phyloP scores from a whole-genome alignment of 768 basidiomycete species.

The Pulveroboletus sp. region DNA sequence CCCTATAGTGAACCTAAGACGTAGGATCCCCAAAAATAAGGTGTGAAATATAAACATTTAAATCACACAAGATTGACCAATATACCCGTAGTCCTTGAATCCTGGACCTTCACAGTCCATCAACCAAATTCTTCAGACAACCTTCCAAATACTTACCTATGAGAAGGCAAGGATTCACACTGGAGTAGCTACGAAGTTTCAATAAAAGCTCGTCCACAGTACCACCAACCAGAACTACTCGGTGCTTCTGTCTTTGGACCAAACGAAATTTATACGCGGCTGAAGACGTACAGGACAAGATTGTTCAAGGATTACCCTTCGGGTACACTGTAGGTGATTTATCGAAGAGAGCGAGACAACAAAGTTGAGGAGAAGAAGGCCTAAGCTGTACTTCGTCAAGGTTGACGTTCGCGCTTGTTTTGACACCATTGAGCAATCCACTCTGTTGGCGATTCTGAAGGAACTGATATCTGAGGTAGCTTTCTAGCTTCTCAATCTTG shows the following conservation, averaged over 20 bases:
- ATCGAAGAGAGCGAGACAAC: neutral
- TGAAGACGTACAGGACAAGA: conserved; percentile 68
- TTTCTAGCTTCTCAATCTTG: neutral
- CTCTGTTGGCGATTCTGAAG: conserved; percentile 73
- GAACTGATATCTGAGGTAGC: conserved; percentile 69
- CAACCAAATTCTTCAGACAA: conserved; percentile 80
- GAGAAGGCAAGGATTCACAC: conserved; percentile 59
- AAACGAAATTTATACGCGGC: conserved; percentile 73
- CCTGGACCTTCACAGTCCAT: conserved; percentile 57
- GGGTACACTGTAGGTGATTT: conserved; percentile 51
- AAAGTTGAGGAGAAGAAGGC: conserved; percentile 43
- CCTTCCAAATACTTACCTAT: conserved; percentile 85
- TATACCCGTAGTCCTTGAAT: conserved; percentile 29
- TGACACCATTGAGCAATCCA: conserved; percentile 91
- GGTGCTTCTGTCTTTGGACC: conserved; percentile 83
- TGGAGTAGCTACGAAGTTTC: neutral
- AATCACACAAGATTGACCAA: neutral
- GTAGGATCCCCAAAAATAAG: conserved; percentile 39
- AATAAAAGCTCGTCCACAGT: conserved; percentile 40
- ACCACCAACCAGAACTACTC: conserved; percentile 55
- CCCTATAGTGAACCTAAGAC: conserved; percentile 89
- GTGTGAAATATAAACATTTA: conserved; percentile 15
- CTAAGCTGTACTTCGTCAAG: conserved; percentile 92
- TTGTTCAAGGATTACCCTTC: conserved; percentile 37
- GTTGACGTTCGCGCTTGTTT: conserved; percentile 96